Conservation (phyloP, 2,329 filamentous ascomycete genomes). For the Hymenoscyphus repandus region DNA sequence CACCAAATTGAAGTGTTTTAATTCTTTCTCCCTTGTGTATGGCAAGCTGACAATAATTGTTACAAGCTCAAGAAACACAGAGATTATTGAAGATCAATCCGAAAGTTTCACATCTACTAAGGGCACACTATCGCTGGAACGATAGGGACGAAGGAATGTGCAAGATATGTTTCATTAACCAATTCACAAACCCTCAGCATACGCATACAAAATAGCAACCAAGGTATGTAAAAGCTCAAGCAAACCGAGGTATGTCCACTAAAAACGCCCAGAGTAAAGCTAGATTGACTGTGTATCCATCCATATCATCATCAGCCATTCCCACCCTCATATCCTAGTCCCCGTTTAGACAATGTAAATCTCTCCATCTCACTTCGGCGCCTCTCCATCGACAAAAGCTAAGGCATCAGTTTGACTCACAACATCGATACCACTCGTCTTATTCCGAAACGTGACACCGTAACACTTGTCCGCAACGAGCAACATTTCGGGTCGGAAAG, state of each 20-base stretch:
- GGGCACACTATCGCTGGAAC: no score
- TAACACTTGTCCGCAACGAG: conserved; percentile 96
- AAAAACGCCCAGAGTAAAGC: background rate
- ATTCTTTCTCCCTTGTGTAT: no score
- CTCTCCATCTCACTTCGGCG: conserved; percentile 20
- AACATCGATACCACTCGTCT: conserved; percentile 90
- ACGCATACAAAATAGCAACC: background rate
- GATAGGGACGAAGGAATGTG: no score
- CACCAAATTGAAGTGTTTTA: no score
- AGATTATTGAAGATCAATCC: no score
- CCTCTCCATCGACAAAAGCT: conserved; percentile 87
- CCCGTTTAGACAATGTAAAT: background rate
- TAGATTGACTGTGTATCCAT: background rate
- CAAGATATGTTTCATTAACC: background rate
- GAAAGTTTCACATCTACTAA: no score
- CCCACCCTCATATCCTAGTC: background rate
- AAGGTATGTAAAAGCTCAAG: background rate
- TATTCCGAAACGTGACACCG: conserved; percentile 88
- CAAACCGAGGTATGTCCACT: background rate
- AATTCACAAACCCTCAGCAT: background rate
- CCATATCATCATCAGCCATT: background rate
- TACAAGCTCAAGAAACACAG: no score
- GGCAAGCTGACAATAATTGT: no score
- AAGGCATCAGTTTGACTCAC: conserved; percentile 83
- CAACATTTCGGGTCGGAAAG: conserved; percentile 95